Evolutionary conservation across 2,329 filamentous ascomycete species (phyloP), one percentile per base, ranked within the genome.

Genomic region (Hymenoscyphus fructigenus): DNA sequence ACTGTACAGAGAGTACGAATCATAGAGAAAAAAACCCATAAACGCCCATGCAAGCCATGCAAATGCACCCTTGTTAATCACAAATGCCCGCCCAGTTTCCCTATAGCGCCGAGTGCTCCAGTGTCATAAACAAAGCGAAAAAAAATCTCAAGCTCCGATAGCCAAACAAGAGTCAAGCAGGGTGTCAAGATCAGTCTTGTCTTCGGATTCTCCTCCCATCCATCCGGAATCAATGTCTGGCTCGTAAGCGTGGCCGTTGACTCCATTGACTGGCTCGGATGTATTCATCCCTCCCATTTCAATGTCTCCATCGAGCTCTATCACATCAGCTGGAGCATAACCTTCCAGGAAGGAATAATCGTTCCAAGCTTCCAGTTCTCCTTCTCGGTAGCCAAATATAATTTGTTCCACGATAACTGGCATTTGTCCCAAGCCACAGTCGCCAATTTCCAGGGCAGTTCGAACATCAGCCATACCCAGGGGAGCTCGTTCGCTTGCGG

Each of bases 401-500:
- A 97, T 86, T 62, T 87, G 84, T 53, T 90, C 88, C 32, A 87
- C 84, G 44, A 96, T 81, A 28, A 92, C 82, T 0, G 91, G 92
- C 79, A 95, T 93, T 66, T 91, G 88, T 10, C 88, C 87, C 68
- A 96, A 83, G 65, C 91, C 89, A 29, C 85, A 86, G 62, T 95
- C 91, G 14, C 90, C 88, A 68, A 97, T 84, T 65, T 91, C 86
- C 17, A 96, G 77, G 0, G 91, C 88, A 2, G 97, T 80, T 44
- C 90, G 85, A 58, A 97, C 78, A 75, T 97, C 94, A 20, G 88
- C 87, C 79, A 94, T 89, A 15, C 88, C 88, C 1, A 97, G 78
- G 0, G 91, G 87, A 5, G 88, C 85, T 47, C 92, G 83, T 71
- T 90, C 87, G 63, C 86, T 86, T 17, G 90, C 88, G 61, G 90